phyloP scores from a whole-genome alignment of 495 filamentous ascomycete genomes.

The Wilcoxina mikolae region DNA sequence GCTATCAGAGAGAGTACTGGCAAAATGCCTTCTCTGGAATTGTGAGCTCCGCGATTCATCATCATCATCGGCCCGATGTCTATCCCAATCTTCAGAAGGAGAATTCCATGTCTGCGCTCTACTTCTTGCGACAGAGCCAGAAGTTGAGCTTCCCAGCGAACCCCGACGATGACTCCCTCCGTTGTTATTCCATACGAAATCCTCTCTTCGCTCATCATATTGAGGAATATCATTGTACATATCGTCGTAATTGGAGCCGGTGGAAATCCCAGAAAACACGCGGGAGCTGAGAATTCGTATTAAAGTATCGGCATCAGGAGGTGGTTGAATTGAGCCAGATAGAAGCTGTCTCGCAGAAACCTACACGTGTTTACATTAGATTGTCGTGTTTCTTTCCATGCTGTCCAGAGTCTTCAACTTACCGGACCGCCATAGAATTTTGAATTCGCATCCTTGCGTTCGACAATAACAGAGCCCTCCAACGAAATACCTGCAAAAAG shows the following conservation, averaged over 20 bases:
- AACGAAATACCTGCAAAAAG: conserved; percentile 90
- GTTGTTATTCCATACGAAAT: conserved; percentile 67
- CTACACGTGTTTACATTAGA: not conserved
- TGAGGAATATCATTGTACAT: conserved; percentile 95
- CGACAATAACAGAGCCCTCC: conserved; percentile 79
- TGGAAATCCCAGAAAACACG: conserved; percentile 41
- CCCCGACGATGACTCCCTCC: conserved; percentile 28
- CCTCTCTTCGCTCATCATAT: conserved; percentile 76
- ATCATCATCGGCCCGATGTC: conserved; percentile 27
- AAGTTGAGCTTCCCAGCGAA: conserved; percentile 37
- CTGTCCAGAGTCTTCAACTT: not conserved
- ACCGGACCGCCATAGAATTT: conserved; percentile 77
- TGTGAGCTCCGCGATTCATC: conserved; percentile 15
- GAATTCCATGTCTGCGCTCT: conserved; percentile 14
- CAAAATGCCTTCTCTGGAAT: conserved; percentile 24
- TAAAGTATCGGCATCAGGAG: conserved; percentile 67
- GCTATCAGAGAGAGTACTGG: conserved; percentile 24
- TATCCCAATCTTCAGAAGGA: conserved; percentile 38
- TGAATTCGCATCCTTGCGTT: conserved; percentile 90
- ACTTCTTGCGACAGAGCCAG: no score
- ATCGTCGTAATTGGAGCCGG: conserved; percentile 35
- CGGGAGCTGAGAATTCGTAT: conserved; percentile 71
- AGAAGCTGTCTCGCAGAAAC: conserved; percentile 66
- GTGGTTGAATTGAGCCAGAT: conserved; percentile 58
- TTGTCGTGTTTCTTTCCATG: not conserved